These are phyloP conservation scores for Irpex sp. DNA, from an alignment of 1,284 basidiomycete genomes.

Conservation along the genomic window DNA sequence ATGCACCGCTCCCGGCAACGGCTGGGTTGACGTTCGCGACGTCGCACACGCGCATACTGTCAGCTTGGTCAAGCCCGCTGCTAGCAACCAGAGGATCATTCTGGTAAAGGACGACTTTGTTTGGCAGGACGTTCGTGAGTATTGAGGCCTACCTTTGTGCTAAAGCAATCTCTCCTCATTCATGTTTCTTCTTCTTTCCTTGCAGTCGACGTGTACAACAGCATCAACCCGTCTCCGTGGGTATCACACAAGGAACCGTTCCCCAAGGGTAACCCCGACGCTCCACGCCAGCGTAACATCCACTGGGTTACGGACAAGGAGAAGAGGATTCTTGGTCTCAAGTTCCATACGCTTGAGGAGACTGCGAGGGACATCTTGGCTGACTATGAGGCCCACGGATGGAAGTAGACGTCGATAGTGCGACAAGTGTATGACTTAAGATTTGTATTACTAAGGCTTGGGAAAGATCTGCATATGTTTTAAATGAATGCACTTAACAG, in stretches of 20 bases:
- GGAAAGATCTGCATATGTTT: too few relatives aligned
- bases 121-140: slow-evolving; percentile 23
- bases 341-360: slow-evolving; percentile 37
- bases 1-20: background rate
- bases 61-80: slow-evolving; percentile 31
- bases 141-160: background rate
- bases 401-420: slow-evolving; percentile 8
- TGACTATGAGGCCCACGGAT: slow-evolving; percentile 26
- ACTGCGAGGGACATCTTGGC: slow-evolving; percentile 33
- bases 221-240: slow-evolving; percentile 14
- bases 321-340: slow-evolving; percentile 38
- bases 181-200: background rate
- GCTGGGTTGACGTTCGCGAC: slow-evolving; percentile 58
- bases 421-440: too few relatives aligned
- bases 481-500: too few relatives aligned
- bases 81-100: slow-evolving; percentile 17
- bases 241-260: slow-evolving; percentile 13
- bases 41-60: slow-evolving; percentile 51
- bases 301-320: slow-evolving; percentile 31
- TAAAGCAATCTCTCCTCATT: background rate
- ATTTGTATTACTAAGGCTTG: too few relatives aligned
- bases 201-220: slow-evolving; percentile 13
- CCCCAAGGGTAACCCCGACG: slow-evolving; percentile 23
- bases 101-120: slow-evolving; percentile 7
- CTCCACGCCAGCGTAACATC: background rate